These are phyloP conservation scores for Ceratobasidium sp. DNA, from an alignment of 1,284 basidiomycete species.

Conservation along the genomic window DNA sequence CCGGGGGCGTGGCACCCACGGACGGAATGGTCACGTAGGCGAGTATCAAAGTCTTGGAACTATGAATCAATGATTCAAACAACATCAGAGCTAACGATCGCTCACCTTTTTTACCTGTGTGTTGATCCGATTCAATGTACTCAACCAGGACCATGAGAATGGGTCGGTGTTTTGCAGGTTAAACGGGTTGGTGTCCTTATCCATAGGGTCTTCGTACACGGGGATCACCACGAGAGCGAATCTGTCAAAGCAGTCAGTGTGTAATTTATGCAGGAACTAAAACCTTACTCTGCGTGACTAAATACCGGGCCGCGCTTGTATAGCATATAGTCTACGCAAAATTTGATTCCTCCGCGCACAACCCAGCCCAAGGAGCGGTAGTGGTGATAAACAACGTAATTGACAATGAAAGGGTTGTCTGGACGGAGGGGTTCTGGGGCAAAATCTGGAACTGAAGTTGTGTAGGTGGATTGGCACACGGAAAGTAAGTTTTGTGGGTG, in stretches of 20 bases:
- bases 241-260: constrained; percentile 54
- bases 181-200: constrained; percentile 68
- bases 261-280: constrained; percentile 1
- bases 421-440: constrained; percentile 51
- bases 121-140: constrained; percentile 96
- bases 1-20: constrained; percentile 58
- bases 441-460: constrained; percentile 41
- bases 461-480: constrained; percentile 42
- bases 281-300: constrained; percentile 86
- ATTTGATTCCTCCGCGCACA: constrained; percentile 94
- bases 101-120: constrained; percentile 93
- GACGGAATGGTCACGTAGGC: constrained; percentile 90
- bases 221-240: constrained; percentile 91
- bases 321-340: constrained; percentile 93
- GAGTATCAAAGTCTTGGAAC: constrained; percentile 79
- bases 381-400: constrained; percentile 93
- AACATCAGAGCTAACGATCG: constrained; percentile 11
- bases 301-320: constrained; percentile 97
- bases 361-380: constrained; percentile 99
- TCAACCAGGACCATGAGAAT: constrained; percentile 94
- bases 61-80: neutral
- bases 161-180: constrained; percentile 69
- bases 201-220: constrained; percentile 82
- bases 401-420: constrained; percentile 92
- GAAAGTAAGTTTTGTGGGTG: constrained; percentile 54